Conservation (phyloP, 108 stramenopile species). For the Skeletonema menzelii region DNA sequence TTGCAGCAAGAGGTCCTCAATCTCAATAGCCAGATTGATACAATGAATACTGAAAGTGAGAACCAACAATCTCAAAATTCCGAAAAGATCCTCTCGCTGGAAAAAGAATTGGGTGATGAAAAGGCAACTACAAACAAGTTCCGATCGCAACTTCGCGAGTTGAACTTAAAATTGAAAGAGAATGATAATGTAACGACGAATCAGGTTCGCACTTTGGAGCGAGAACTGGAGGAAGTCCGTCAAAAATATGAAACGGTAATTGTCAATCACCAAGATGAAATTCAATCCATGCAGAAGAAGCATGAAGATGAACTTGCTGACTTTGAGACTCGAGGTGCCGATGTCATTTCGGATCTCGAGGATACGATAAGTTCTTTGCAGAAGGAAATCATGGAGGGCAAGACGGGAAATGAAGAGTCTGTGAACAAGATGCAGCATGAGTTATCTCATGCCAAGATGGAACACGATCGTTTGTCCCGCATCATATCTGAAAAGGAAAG, state of each 20-base stretch:
- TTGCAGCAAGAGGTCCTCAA: constrained; percentile 3
- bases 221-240: background rate
- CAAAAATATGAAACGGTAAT: background rate
- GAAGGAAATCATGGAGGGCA: background rate
- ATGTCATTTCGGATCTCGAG: constrained; percentile 13
- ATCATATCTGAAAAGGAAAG: constrained; percentile 9
- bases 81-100: background rate
- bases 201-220: background rate
- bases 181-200: background rate
- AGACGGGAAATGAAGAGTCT: constrained; percentile 7
- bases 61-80: background rate
- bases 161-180: constrained; percentile 20
- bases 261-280: constrained; percentile 9
- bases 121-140: constrained; percentile 17
- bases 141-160: constrained; percentile 7
- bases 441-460: constrained; percentile 15
- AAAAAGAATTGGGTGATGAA: constrained; percentile 17
- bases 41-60: constrained; percentile 5
- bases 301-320: background rate
- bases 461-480: constrained; percentile 12
- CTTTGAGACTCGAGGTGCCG: constrained; percentile 19
- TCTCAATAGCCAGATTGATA: constrained; percentile 8
- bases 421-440: constrained; percentile 9
- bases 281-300: constrained; percentile 1
- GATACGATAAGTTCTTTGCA: constrained; percentile 2